These are phyloP conservation scores for Mycena sp. DNA, from an alignment of 1,284 basidiomycete species.

Conservation along the genomic window DNA sequence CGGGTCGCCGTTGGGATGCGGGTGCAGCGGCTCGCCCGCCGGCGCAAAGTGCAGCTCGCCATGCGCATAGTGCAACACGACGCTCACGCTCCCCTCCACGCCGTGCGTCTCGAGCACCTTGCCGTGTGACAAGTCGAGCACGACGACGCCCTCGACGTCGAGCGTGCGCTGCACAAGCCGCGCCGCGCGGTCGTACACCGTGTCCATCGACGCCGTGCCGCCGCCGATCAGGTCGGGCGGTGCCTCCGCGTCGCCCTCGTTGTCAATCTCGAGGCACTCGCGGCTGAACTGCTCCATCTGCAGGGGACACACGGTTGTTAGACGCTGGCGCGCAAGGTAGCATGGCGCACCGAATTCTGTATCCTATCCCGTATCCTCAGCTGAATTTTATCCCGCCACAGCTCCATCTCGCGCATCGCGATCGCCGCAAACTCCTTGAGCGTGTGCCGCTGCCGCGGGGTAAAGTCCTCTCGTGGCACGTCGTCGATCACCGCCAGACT, in stretches of 20 bases:
- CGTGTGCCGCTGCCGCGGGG: constrained; percentile 89
- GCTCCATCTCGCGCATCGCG: constrained; percentile 95
- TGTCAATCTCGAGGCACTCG: constrained; percentile 93
- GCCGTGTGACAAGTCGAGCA: constrained; percentile 93
- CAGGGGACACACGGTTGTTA: constrained; percentile 6
- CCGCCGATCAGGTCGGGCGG: constrained; percentile 46
- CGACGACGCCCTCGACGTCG: constrained; percentile 90
- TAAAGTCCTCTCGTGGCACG: constrained; percentile 85
- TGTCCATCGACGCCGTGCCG: constrained; percentile 81
- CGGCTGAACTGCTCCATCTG: constrained; percentile 96
- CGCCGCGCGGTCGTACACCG: constrained; percentile 88
- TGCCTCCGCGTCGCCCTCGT: constrained; percentile 47
- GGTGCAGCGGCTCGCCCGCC: no score
- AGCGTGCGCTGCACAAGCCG: constrained; percentile 89
- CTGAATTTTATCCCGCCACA: constrained; percentile 96
- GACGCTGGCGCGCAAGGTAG: not conserved
- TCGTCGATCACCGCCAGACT: constrained; percentile 88
- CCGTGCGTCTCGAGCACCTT: constrained; percentile 85
- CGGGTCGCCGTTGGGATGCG: no score
- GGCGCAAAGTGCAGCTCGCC: no score
- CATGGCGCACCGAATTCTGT: constrained; percentile 76
- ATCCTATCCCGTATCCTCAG: constrained; percentile 91
- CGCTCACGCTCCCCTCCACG: constrained; percentile 71
- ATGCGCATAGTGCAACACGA: constrained; percentile 70
- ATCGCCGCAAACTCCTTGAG: constrained; percentile 96